Evolutionary conservation across 2,329 filamentous ascomycete species (phyloP).

Genomic region (Aspergillus sp.): DNA sequence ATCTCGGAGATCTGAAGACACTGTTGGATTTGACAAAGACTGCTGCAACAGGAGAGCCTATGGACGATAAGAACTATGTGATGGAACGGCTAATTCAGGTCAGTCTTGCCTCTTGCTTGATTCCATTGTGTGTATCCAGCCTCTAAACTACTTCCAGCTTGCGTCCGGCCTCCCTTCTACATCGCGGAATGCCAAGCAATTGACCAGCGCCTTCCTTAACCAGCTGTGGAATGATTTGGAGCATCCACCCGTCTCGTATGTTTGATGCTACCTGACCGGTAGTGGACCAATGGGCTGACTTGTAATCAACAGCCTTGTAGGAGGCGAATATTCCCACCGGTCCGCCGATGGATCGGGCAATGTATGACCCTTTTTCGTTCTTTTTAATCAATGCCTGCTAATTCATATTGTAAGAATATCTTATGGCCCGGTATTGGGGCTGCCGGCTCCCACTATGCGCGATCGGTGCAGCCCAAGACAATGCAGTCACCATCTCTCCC

Average conservation of each 20-base stretch:
- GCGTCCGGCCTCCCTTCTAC: constrained; percentile 37
- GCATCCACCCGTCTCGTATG: constrained; percentile 52
- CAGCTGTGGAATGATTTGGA: constrained; percentile 56
- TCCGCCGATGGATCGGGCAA: constrained; percentile 43
- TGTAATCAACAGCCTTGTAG: constrained; percentile 33
- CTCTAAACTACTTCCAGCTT: constrained; percentile 23
- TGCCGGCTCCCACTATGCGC: constrained; percentile 67
- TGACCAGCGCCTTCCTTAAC: constrained; percentile 53
- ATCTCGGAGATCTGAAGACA: constrained; percentile 45
- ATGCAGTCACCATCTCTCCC: constrained; percentile 61
- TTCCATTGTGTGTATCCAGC: not conserved
- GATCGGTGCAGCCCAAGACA: constrained; percentile 59
- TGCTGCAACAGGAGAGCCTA: constrained; percentile 49
- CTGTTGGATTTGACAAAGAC: constrained; percentile 41
- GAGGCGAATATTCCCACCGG: constrained; percentile 32
- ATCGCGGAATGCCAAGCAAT: constrained; percentile 31
- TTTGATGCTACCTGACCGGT: constrained; percentile 25
- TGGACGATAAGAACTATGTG: constrained; percentile 62
- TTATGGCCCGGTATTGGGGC: constrained; percentile 63
- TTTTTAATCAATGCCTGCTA: constrained; percentile 9
- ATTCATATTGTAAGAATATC: constrained; percentile 52
- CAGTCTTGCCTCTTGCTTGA: not conserved
- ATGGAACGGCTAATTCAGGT: constrained; percentile 59
- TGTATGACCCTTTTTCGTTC: constrained; percentile 24
- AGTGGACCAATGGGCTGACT: constrained; percentile 18